Percentiles rank a stretch among this genome's conserved stretches.
These are phyloP conservation scores for Thelonectria discophora DNA, from an alignment of 2,329 filamentous ascomycete species.

Conservation along the genomic window DNA sequence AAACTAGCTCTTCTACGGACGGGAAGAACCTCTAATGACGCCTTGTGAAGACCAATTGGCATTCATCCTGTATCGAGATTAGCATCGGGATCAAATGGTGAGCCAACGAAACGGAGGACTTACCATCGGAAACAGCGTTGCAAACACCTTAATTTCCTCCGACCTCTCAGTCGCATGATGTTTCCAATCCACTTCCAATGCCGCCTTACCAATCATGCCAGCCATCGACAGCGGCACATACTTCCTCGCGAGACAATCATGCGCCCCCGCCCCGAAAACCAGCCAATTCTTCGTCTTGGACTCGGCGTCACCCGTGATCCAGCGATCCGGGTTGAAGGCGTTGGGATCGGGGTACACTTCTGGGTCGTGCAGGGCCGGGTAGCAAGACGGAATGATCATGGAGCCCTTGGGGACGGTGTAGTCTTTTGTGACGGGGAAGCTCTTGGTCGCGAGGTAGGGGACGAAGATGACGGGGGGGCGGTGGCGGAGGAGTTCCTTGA, in stretches of 20 bases:
- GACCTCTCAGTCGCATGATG: conserved; percentile 58
- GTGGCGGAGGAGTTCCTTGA: conserved; percentile 63
- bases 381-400: conserved; percentile 61
- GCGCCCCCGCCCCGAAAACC: conserved; percentile 60
- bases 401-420: conserved; percentile 61
- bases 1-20: background rate
- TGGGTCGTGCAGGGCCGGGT: conserved; percentile 60
- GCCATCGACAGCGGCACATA: conserved; percentile 62
- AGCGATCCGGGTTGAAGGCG: conserved; percentile 59
- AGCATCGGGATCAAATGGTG: conserved; percentile 4
- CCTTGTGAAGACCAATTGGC: conserved; percentile 48
- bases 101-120: conserved; percentile 30
- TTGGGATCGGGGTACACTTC: conserved; percentile 57
- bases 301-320: conserved; percentile 61
- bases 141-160: conserved; percentile 62
- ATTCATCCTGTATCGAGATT: conserved; percentile 44
- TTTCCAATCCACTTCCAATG: conserved; percentile 59
- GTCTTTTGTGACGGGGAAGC: conserved; percentile 55
- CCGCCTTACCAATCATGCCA: conserved; percentile 62
- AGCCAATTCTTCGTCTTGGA: conserved; percentile 63
- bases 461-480: conserved; percentile 64
- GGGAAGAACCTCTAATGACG: conserved; percentile 24
- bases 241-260: conserved; percentile 58
- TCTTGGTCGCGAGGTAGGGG: conserved; percentile 58
- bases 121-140: conserved; percentile 59